Conservation (phyloP, 2,329 filamentous ascomycete genomes). For the Cladosporium sp. region DNA sequence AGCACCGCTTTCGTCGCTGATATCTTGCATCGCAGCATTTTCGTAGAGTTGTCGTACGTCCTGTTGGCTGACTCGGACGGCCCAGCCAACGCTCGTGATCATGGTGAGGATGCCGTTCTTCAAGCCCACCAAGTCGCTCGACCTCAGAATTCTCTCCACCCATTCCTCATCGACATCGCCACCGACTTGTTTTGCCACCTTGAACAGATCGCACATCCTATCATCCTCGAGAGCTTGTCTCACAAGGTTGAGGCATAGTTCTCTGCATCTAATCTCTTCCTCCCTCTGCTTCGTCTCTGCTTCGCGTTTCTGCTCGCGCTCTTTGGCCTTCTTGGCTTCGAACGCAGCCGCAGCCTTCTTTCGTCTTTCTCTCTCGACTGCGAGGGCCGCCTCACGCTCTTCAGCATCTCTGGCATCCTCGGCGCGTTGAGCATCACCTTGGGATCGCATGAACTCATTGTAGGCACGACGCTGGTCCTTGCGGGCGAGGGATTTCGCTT, state of each 20-base stretch:
- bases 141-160: conserved; percentile 42
- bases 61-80: conserved; percentile 36
- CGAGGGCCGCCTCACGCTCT: conserved; percentile 42
- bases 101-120: conserved; percentile 32
- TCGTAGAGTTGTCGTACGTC: conserved; percentile 40
- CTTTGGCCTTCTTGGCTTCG: conserved; percentile 36
- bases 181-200: conserved; percentile 39
- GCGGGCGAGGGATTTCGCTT: conserved; percentile 45
- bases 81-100: conserved; percentile 42
- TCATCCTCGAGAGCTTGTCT: conserved; percentile 27
- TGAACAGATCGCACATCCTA: conserved; percentile 34
- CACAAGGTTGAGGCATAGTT: conserved; percentile 31
- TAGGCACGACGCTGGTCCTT: conserved; percentile 42
- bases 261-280: conserved; percentile 33
- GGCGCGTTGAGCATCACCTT: conserved; percentile 43
- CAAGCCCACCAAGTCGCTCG: conserved; percentile 33
- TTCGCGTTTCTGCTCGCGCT: conserved; percentile 37
- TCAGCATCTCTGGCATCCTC: conserved; percentile 40
- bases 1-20: conserved; percentile 30
- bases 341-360: conserved; percentile 41
- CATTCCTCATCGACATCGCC: conserved; percentile 37
- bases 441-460: conserved; percentile 47
- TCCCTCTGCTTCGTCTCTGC: conserved; percentile 35
- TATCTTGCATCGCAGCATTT: conserved; percentile 26
- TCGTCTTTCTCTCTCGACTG: conserved; percentile 38